Evolutionary conservation across 768 basidiomycete species (phyloP).

Genomic region (Leccinum truebloodii): DNA sequence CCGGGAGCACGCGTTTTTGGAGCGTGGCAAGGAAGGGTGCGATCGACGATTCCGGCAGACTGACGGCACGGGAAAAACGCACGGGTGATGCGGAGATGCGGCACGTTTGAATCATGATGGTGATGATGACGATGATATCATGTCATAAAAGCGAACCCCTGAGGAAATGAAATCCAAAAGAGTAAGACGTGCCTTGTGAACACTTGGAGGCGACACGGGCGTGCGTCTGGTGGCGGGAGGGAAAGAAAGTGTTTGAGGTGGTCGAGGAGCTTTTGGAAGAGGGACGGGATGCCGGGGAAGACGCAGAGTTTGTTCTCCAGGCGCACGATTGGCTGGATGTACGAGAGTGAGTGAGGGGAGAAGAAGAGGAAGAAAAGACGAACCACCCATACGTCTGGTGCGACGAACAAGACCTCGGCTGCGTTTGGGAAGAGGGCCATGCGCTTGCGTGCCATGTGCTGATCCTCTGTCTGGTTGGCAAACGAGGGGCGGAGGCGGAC

Average conservation of each 20-base stretch:
- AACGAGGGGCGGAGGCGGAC: constrained; percentile 57
- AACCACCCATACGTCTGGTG: constrained; percentile 84
- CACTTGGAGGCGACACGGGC: constrained; percentile 79
- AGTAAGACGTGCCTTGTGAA: constrained; percentile 67
- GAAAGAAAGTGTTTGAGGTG: constrained; percentile 73
- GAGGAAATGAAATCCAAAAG: not conserved
- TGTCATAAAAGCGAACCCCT: not conserved
- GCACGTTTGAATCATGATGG: not conserved
- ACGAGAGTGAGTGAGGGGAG: not conserved
- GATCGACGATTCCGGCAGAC: constrained; percentile 79
- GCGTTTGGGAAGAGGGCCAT: constrained; percentile 90
- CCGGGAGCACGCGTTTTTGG: constrained; percentile 67
- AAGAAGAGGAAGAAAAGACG: constrained; percentile 24
- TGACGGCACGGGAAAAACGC: constrained; percentile 11
- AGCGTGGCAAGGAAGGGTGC: constrained; percentile 84
- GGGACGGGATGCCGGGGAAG: constrained; percentile 85
- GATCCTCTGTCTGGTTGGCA: constrained; percentile 67
- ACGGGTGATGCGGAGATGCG: not conserved
- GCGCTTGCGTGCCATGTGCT: constrained; percentile 71
- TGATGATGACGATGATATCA: not conserved
- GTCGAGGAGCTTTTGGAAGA: constrained; percentile 82
- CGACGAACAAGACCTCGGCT: constrained; percentile 80
- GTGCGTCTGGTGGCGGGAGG: constrained; percentile 71
- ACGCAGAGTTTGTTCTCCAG: constrained; percentile 85
- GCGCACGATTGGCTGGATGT: constrained; percentile 74